Percentiles rank a stretch among this genome's conserved stretches.
Conservation (phyloP, 2,329 filamentous ascomycete genomes). For the Macroventuria anomochaeta region DNA sequence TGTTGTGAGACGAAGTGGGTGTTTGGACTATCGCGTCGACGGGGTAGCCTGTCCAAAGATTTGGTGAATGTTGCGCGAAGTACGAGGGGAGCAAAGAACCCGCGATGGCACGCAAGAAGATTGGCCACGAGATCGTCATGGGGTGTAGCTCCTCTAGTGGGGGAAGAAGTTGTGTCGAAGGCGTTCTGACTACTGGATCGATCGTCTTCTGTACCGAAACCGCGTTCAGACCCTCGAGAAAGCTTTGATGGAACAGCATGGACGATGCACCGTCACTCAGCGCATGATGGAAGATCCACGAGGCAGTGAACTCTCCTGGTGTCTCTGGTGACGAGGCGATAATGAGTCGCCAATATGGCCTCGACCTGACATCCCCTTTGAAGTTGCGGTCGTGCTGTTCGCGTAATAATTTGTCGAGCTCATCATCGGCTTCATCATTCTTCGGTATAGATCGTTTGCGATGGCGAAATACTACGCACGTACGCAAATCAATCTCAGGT, state of each 20-base stretch:
- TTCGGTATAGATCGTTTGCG: slow-evolving; percentile 23
- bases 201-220: neutral
- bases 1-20: slow-evolving; percentile 5
- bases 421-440: slow-evolving; percentile 43
- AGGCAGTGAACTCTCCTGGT: slow-evolving; percentile 48
- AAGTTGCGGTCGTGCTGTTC: slow-evolving; percentile 53
- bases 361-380: slow-evolving; percentile 31
- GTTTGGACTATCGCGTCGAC: neutral
- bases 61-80: neutral
- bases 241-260: slow-evolving; percentile 54
- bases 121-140: slow-evolving; percentile 47
- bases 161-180: slow-evolving; percentile 43
- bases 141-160: slow-evolving; percentile 52
- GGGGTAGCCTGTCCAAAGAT: neutral
- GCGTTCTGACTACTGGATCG: slow-evolving; percentile 22
- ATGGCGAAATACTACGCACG: slow-evolving; percentile 44
- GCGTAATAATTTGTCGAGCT: slow-evolving; percentile 52
- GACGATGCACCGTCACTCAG: slow-evolving; percentile 56
- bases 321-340: slow-evolving; percentile 27
- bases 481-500: slow-evolving; percentile 51
- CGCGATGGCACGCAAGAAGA: slow-evolving; percentile 45
- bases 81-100: slow-evolving; percentile 35
- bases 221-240: slow-evolving; percentile 47
- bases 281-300: slow-evolving; percentile 58
- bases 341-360: slow-evolving; percentile 56